These are phyloP conservation scores for Phytopythium sindhum DNA, from an alignment of 352 stramenopile genomes.

Conservation along the genomic window DNA sequence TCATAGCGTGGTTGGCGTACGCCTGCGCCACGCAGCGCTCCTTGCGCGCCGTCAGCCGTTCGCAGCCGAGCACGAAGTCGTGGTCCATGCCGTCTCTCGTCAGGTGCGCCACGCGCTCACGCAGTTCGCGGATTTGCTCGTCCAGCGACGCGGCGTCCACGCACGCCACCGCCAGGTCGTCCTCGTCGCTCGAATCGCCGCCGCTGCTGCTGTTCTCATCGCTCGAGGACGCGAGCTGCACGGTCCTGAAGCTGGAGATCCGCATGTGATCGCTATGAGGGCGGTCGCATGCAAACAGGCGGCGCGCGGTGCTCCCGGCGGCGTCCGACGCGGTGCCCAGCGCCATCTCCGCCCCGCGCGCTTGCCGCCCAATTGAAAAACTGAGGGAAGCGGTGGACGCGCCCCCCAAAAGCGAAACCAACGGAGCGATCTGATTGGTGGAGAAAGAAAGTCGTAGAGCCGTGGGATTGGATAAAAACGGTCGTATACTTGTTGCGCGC, in stretches of 20 bases:
- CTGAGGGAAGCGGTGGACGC: neutral
- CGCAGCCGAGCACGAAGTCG: constrained; percentile 35
- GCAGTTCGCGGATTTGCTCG: constrained; percentile 18
- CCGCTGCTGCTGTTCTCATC: constrained; percentile 12
- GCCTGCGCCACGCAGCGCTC: constrained; percentile 23
- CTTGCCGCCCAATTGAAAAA: constrained; percentile 1
- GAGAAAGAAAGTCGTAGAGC: neutral
- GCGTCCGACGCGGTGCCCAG: neutral
- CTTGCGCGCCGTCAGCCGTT: constrained; percentile 20
- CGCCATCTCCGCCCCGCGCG: neutral
- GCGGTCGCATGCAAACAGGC: neutral
- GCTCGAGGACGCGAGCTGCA: neutral
- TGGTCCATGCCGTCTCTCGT: constrained; percentile 21
- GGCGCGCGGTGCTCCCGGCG: neutral
- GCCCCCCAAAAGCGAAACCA: neutral
- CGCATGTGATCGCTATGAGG: neutral
- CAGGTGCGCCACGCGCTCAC: constrained; percentile 24
- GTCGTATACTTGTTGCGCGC: constrained; percentile 2
- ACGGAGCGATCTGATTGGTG: neutral
- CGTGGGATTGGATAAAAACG: neutral
- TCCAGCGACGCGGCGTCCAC: constrained; percentile 26
- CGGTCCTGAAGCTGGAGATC: neutral
- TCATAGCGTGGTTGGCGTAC: constrained; percentile 18
- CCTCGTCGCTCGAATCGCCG: constrained; percentile 10
- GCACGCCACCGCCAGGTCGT: constrained; percentile 9